Percentiles rank a stretch among this genome's conserved stretches.
phyloP scores from a whole-genome alignment of 352 stramenopile species.

The Pythium oligandrum region DNA sequence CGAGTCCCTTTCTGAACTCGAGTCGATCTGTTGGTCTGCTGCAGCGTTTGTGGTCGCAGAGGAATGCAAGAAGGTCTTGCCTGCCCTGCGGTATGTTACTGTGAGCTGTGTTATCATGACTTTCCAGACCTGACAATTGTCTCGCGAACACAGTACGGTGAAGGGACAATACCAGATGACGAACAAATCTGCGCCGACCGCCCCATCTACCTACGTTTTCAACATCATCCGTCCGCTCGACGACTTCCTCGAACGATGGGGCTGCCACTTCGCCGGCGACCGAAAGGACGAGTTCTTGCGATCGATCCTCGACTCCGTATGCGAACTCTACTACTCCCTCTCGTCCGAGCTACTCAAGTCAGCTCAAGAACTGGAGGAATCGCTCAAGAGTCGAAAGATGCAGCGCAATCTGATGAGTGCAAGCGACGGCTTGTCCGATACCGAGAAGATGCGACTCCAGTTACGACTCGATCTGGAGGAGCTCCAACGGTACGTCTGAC shows the following conservation, averaged over 20 bases:
- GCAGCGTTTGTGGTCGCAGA: conserved; percentile 54
- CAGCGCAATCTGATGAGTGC: conserved; percentile 38
- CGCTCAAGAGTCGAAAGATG: conserved; percentile 83
- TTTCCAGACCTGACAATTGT: too few species aligned
- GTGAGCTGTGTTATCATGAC: not conserved
- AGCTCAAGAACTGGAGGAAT: conserved; percentile 77
- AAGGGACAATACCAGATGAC: conserved; percentile 90
- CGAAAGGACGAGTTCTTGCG: conserved; percentile 44
- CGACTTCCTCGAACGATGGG: conserved; percentile 74
- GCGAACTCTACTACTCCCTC: conserved; percentile 51
- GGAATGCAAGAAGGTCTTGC: conserved; percentile 85
- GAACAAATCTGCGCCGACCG: conserved; percentile 74
- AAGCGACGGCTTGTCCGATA: conserved; percentile 55
- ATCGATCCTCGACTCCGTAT: conserved; percentile 53
- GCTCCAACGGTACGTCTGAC: conserved; percentile 44
- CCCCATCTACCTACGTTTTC: conserved; percentile 63
- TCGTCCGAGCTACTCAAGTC: conserved; percentile 75
- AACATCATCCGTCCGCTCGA: conserved; percentile 74
- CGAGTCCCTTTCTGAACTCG: conserved; percentile 30
- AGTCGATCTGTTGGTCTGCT: conserved; percentile 59
- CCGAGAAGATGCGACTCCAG: conserved; percentile 84
- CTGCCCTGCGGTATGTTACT: conserved; percentile 61
- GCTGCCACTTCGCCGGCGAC: conserved; percentile 35
- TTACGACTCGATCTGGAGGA: conserved; percentile 72
- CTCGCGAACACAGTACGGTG: conserved; percentile 40